Percentiles rank a stretch among this genome's conserved stretches.
Evolutionary conservation across 2,329 filamentous ascomycete genomes (phyloP).

Genomic region (Coniochaeta ligniaria): DNA sequence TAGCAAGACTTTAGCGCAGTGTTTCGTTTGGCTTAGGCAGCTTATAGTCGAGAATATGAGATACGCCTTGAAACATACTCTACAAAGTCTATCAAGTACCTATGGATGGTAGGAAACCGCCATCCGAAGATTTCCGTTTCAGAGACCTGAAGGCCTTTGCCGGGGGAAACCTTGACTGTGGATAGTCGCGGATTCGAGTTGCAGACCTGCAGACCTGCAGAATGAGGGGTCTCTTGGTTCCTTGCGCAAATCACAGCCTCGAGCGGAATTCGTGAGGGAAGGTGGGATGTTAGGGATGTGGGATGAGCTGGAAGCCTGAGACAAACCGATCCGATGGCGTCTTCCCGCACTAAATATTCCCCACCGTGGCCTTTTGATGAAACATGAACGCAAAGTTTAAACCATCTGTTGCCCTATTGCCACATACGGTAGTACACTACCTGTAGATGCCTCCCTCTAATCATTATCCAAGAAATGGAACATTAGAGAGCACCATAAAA

Average conservation of each 20-base stretch:
- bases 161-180: no score
- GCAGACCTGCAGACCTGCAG: neutral
- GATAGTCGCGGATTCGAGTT: neutral
- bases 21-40: no score
- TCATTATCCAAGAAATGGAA: neutral
- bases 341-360: neutral
- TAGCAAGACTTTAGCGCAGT: neutral
- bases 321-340: neutral
- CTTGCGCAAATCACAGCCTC: conserved; percentile 4
- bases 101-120: no score
- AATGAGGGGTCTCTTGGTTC: neutral
- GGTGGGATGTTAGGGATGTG: neutral
- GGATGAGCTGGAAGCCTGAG: neutral
- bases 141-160: no score
- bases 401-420: neutral
- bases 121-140: no score
- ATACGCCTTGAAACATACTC: no score
- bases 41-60: no score
- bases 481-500: neutral
- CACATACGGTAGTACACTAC: no score
- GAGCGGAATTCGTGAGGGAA: neutral
- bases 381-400: neutral
- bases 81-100: no score
- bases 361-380: neutral
- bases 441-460: no score